Evolutionary conservation across 2,329 filamentous ascomycete species (phyloP), one percentile per base, ranked within the genome.

Genomic region (Ophiostoma himal-ulmi): DNA sequence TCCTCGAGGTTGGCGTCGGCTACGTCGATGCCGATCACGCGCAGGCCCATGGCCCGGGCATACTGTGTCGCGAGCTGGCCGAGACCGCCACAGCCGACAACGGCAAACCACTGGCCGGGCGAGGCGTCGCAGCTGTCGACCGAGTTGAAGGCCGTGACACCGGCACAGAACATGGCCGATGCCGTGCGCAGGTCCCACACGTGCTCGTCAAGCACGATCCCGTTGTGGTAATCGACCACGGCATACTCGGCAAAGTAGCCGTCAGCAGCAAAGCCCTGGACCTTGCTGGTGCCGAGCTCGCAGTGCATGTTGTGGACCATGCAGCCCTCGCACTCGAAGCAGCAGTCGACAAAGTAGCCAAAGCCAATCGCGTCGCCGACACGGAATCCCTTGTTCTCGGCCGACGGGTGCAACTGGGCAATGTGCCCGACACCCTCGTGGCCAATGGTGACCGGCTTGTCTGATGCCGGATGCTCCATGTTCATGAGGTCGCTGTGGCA

Each of bases 241-340:
- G 79, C 79, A 74, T 84, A 84, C 75, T 84, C 81, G 26, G 79
- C 78, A 71, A 84, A 84, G 73, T 78, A 83, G 0, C 83, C 83
- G 72, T 82, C 80, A 0, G 75, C 77, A 0, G 75, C 77, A 60
- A 84, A 81, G 5, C 83, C 83, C 65, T 80, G 79, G 26, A 83
- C 75, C 48, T 77, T 75, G n/a, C 79, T 77, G 8, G 78, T 79
- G 10, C 79, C 78, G 5, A 75, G 78, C 68, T 79, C 76, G 74
- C 81, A 82, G 67, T 76, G 77, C 65, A 79, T 71, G 71, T 83
- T 82, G 72, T 82, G 81, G 1, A 82, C 75, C 76, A 78, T 76
- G 75, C 83, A 85, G 14, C 81, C 82, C 26, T 80, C 77, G 74
- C 83, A 85, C 69, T 80, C 79, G 71, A 82, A 81, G 73, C 83